Evolutionary conservation across 2,329 filamentous ascomycete species (phyloP), one percentile per base, ranked within the genome.

Genomic region (Spiromastix sp.): DNA sequence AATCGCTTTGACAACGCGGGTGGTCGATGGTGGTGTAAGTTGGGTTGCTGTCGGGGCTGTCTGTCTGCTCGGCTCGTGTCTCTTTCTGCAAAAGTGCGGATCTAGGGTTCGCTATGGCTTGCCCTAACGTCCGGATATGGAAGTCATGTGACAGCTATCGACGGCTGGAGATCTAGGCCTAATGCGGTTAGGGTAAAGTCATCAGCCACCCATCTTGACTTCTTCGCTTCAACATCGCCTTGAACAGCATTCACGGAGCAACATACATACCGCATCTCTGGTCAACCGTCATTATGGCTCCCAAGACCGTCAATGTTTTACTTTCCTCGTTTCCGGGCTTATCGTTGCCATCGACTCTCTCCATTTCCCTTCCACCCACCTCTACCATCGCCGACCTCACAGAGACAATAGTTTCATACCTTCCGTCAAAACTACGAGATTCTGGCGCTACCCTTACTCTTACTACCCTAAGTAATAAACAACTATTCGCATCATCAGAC

Each of bases 241-340:
- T 16, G n/a, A n/a, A n/a, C n/a, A n/a, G n/a, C n/a, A n/a, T n/a
- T n/a, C n/a, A n/a, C 22, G 12, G 22, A 10, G 10, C 22, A 25
- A 25, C 22, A 25, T 25, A 10, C 22, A 4, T 25, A 10, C 22
- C 22, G 22, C 22, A 4, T 12, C 12, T 25, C 22, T 25, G 12
- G 10, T 25, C 12, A 12, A 25, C 31, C 29, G 27, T 22, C 34
- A 37, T 40, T 34, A 34, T 37, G 35, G 21, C 29, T 20, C 19
- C 22, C 22, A 41, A 57, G 48, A 74, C 66, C 25, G 64, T 93
- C 54, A 94, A 93, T 61, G 70, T 96, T 43, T 74, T 96, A 40
- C 68, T 98, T 42, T 80, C 85, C 48, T 85, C 81, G 42, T 89
- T 96, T 52, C 71, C 80, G 5, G 89, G 89, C 43, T 72, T 93